Conservation (phyloP, 2,329 filamentous ascomycete species). For the Xylogone sp. region DNA sequence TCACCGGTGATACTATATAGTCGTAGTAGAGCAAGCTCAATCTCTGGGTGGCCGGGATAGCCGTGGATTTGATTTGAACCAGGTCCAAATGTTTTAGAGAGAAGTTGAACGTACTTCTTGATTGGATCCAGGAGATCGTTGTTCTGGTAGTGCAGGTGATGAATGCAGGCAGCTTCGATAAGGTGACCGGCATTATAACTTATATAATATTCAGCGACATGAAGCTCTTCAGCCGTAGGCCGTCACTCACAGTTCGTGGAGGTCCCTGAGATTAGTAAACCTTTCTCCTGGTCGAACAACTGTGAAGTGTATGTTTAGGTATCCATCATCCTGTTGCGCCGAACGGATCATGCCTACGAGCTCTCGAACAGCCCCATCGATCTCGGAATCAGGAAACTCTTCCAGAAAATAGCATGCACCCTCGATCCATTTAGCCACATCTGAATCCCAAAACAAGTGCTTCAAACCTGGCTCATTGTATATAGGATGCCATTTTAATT, state of each 20-base stretch:
- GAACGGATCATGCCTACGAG: constrained; percentile 49
- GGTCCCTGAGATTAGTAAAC: constrained; percentile 54
- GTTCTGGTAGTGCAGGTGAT: constrained; percentile 46
- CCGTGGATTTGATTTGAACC: constrained; percentile 44
- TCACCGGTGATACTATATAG: constrained; percentile 35
- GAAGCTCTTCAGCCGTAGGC: too few relatives aligned
- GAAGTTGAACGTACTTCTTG: constrained; percentile 48
- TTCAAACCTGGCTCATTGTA: constrained; percentile 44
- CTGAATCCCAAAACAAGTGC: constrained; percentile 53
- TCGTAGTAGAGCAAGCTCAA: constrained; percentile 41
- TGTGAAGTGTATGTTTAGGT: constrained; percentile 56
- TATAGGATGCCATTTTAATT: constrained; percentile 47
- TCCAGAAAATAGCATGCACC: constrained; percentile 51
- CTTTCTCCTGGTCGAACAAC: constrained; percentile 49
- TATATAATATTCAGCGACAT: constrained; percentile 13
- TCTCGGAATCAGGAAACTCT: constrained; percentile 35
- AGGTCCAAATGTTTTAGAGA: constrained; percentile 46
- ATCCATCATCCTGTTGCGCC: constrained; percentile 55
- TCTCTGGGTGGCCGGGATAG: constrained; percentile 55
- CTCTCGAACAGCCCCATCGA: constrained; percentile 46
- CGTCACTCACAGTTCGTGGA: constrained; percentile 57
- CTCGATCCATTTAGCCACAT: constrained; percentile 55
- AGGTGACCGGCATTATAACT: constrained; percentile 57
- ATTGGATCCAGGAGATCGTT: constrained; percentile 46
- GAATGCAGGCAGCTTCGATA: constrained; percentile 54